Conservation (phyloP, 2,329 filamentous ascomycete species). For the Dothidotthia symphoricarpi region DNA sequence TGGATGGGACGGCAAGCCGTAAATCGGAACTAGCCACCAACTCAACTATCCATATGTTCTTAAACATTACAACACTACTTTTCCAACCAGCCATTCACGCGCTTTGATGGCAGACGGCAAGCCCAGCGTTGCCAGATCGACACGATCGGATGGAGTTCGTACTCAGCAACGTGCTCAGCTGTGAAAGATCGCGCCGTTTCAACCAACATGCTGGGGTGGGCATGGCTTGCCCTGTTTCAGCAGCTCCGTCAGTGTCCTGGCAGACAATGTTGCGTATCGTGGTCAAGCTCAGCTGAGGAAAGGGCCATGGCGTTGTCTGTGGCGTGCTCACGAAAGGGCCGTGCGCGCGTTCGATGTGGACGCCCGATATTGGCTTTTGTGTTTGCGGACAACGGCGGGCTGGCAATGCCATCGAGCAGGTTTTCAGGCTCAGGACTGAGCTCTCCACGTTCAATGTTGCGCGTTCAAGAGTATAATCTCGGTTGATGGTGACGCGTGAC, state of each 20-base stretch:
- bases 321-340: constrained; percentile 18
- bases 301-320: constrained; percentile 33
- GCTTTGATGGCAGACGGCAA: constrained; percentile 10
- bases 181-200: constrained; percentile 31
- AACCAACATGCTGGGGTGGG: constrained; percentile 34
- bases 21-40: no score
- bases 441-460: constrained; percentile 7
- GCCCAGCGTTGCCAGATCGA: constrained; percentile 24
- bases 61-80: no score
- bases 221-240: constrained; percentile 26
- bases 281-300: constrained; percentile 34
- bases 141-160: constrained; percentile 19
- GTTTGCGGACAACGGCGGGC: constrained; percentile 13
- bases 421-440: constrained; percentile 1
- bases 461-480: constrained; percentile 3
- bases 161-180: constrained; percentile 39
- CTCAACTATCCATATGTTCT: no score
- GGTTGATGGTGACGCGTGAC: constrained; percentile 6
- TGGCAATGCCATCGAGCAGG: constrained; percentile 2
- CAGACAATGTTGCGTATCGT: constrained; percentile 17
- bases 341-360: constrained; percentile 17
- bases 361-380: constrained; percentile 15
- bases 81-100: constrained; percentile 1
- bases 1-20: no score
- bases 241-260: constrained; percentile 21